Base-by-base conservation (phyloP, 441 rosid genomes). In the Biscutella laevigata region DNA sequence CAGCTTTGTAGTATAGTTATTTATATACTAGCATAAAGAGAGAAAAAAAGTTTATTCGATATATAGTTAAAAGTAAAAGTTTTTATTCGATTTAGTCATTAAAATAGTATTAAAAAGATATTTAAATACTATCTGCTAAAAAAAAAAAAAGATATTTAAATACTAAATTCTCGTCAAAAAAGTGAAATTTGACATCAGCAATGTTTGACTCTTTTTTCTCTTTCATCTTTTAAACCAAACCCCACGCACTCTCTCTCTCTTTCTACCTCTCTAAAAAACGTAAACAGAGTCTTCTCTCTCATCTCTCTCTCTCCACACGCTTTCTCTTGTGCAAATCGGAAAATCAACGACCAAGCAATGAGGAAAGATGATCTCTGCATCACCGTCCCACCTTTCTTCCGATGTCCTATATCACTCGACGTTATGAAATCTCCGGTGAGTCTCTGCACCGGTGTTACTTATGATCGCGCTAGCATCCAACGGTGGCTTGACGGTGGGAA, bases 361-460 rank as follows among this genome's bases (percentile, higher is more conserved):
- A 74, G 74, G 39, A 74, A 76, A 48, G 84, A 83, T 24, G 86
- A 83, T 64, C 70, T 90, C 36, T 76, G 59, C 82, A 79, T 84
- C 72, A 67, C 88, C 25, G 69, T 87, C 5, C 98, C 98, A 4
- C 83, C 71, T 64, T 74, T 77, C 42, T 87, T 90, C 74, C 74
- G 82, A 38, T 90, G 98, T 49, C 98, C 98, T 27, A 86, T 90
- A 12, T 81, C 96, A 0, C 76, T 90, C 1, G 96, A 90, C 64
- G 83, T 90, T 6, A 90, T 90, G 98, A 80, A 66, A 46, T 90
- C 98, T 2, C 98, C 98, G 6, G 98, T 90, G 33, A 84, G 92
- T 67, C 78, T 90, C 12, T 81, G 75, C 74, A 87, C 98, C 25
- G 96, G 96, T 20, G 89, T 90, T 15, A 84, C 96, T 3, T 87